Evolutionary conservation across 73 alveolate genomes (phyloP).

Genomic region (Blepharisma japonicum): DNA sequence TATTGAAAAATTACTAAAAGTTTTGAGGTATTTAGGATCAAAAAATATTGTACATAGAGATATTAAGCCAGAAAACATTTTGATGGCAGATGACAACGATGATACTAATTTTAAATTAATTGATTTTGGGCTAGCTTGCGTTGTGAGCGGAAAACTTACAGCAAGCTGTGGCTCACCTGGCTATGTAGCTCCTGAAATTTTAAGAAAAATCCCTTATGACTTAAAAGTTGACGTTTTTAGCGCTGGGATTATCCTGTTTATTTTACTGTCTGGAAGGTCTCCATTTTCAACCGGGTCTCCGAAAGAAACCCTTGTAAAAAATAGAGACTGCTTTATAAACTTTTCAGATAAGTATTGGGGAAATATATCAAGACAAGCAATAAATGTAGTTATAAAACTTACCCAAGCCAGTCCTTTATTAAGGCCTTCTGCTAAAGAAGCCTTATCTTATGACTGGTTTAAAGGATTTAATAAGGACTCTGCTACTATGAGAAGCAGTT

Average conservation of each 20-base stretch:
- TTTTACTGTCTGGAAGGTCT: slow-evolving; percentile 46
- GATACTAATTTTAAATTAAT: slow-evolving; percentile 60
- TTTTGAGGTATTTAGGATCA: slow-evolving; percentile 36
- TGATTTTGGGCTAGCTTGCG: slow-evolving; percentile 57
- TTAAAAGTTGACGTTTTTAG: slow-evolving; percentile 57
- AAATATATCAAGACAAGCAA: slow-evolving; percentile 30
- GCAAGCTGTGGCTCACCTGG: slow-evolving; percentile 74
- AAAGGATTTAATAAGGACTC: too few species aligned
- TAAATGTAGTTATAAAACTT: slow-evolving; percentile 32
- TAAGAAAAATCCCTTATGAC: slow-evolving; percentile 42
- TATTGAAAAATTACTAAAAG: slow-evolving; percentile 31
- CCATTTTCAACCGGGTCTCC: slow-evolving; percentile 49
- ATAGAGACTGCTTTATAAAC: slow-evolving; percentile 42
- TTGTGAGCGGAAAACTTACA: slow-evolving; percentile 37
- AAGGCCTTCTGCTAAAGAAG: slow-evolving; percentile 41
- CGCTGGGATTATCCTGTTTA: slow-evolving; percentile 60
- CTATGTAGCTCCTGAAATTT: slow-evolving; percentile 71
- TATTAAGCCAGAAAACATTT: slow-evolving; percentile 49
- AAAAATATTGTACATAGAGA: slow-evolving; percentile 45
- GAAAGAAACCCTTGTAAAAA: slow-evolving; percentile 41
- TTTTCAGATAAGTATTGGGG: slow-evolving; percentile 28
- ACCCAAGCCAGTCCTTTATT: slow-evolving; percentile 30
- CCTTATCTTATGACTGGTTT: slow-evolving; percentile 46
- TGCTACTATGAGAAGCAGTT: too few species aligned
- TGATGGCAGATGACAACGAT: slow-evolving; percentile 32